Conservation (phyloP, 140 eudicot genomes). For the Flaveria floridana region DNA sequence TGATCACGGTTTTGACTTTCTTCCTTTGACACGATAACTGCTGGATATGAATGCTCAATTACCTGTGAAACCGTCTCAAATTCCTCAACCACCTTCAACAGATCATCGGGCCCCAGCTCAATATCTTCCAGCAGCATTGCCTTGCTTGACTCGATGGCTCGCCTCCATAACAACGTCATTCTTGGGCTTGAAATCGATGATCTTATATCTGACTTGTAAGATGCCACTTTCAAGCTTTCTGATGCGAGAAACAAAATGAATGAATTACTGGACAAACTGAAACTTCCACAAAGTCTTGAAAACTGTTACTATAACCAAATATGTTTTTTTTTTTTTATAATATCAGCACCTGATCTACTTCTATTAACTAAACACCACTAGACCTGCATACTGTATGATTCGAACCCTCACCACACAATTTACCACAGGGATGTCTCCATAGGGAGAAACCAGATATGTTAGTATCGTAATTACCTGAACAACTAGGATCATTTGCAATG, state of each 20-base stretch:
- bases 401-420: too few relatives aligned
- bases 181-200: constrained; percentile 56
- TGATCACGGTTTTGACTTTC: constrained; percentile 14
- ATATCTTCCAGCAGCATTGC: constrained; percentile 64
- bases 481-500: constrained; percentile 15
- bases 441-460: neutral
- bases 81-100: constrained; percentile 71
- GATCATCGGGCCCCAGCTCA: constrained; percentile 69
- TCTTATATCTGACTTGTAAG: constrained; percentile 32
- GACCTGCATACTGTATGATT: too few relatives aligned
- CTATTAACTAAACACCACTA: neutral
- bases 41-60: constrained; percentile 76
- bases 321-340: too few relatives aligned
- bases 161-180: constrained; percentile 75
- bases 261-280: neutral
- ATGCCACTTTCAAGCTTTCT: constrained; percentile 30
- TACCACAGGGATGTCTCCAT: too few relatives aligned
- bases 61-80: constrained; percentile 63
- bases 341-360: neutral
- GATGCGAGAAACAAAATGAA: constrained; percentile 26
- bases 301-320: neutral
- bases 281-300: constrained; percentile 8
- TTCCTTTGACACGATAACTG: constrained; percentile 52
- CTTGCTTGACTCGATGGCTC: constrained; percentile 70
- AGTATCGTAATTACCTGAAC: constrained; percentile 40